Percentiles rank a stretch among this genome's conserved stretches.
Evolutionary conservation across 2,329 filamentous ascomycete species (phyloP).

Genomic region (Colletotrichum euphorbiae): DNA sequence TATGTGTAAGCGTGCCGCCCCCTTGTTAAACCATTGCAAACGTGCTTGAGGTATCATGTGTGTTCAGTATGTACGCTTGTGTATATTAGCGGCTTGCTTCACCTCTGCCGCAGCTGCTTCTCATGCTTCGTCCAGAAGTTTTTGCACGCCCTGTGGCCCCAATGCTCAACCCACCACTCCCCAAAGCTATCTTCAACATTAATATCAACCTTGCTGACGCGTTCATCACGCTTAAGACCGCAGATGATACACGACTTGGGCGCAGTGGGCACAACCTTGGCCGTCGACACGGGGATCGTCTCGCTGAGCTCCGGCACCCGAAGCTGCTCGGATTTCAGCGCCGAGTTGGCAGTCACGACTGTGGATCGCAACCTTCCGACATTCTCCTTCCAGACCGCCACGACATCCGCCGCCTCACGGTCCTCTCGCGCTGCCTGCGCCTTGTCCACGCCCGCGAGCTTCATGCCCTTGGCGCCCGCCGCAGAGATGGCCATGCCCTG

Average conservation of each 20-base stretch:
- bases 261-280: conserved; percentile 80
- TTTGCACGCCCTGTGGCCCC: conserved; percentile 82
- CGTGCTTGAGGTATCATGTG: conserved; percentile 26
- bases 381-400: conserved; percentile 79
- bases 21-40: neutral
- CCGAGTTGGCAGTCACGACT: conserved; percentile 73
- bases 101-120: conserved; percentile 75
- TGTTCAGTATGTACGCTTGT: conserved; percentile 18
- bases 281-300: conserved; percentile 73
- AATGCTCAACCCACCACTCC: conserved; percentile 95
- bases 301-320: conserved; percentile 78
- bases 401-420: conserved; percentile 82
- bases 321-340: conserved; percentile 50
- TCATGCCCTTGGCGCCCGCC: conserved; percentile 86
- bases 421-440: conserved; percentile 86
- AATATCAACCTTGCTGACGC: conserved; percentile 79
- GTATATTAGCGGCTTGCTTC: conserved; percentile 28
- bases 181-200: conserved; percentile 91
- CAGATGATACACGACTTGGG: conserved; percentile 85
- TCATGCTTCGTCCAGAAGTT: conserved; percentile 89
- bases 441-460: conserved; percentile 87
- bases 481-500: conserved; percentile 91
- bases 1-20: neutral
- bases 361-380: conserved; percentile 80
- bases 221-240: conserved; percentile 88